Evolutionary conservation across 2,329 filamentous ascomycete species (phyloP), one percentile per base, ranked within the genome.

Genomic region (Phaeosphaeriaceae sp.): DNA sequence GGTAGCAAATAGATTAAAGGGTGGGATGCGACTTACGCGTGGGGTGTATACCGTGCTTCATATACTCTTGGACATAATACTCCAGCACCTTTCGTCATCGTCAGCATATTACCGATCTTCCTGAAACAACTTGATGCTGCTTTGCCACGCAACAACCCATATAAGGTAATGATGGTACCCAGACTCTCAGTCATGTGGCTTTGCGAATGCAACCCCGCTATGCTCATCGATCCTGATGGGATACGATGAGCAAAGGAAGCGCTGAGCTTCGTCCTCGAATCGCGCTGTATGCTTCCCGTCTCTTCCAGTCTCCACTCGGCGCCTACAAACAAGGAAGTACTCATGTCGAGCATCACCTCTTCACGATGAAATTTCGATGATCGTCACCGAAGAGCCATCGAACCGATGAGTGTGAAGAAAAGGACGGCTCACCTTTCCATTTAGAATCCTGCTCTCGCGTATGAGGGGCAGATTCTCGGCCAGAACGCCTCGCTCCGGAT

Each of bases 41-140:
- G 0, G 93, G 93, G 64, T 89, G 87, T 65, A 98, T 78, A 48
- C 93, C 92, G 71, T 89, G 86, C 44, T 86, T 84, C n/a, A 82
- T 77, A 78, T 89, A 97, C 79, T 93, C 84, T 28, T 86, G 79
- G 19, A 87, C 87, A 77, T 97, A 97, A 79, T 88, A 91, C 55
- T 94, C 88, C 47, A 94, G 77, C 3, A 71, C 61, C 75, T 77
- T 58, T 56, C 50, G 56, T 78, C 94, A 91, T 73, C 82, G 61
- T 59, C 56, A 71, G 67, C 47, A 57, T 21, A 30, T 30, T 50
- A 54, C 55, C 49, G 61, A 50, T 55, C 44, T 56, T 42, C 49
- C 30, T 56, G 55, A 58, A 60, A 60, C 60, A 49, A 13, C 32
- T 40, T 23, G 21, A 24, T 44, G 23, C 21, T 15, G 54, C 40